phyloP scores from a whole-genome alignment of 129 eudicot genomes.

The Heracleum sosnowskyi region DNA sequence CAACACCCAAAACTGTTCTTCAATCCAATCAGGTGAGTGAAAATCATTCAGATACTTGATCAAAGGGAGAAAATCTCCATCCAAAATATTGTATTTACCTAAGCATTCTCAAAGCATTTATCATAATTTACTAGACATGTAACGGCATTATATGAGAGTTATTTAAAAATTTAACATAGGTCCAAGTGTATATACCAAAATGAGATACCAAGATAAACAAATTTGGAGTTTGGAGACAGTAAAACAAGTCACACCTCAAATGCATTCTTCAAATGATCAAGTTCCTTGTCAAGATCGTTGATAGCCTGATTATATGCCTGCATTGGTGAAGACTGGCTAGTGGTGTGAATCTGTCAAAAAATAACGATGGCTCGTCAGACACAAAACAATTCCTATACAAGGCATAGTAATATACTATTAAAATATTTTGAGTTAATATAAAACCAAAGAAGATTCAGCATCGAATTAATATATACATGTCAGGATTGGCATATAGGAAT shows the following conservation, averaged over 20 bases:
- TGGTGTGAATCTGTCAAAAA: conserved; percentile 64
- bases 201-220: not conserved
- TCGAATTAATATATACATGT: not conserved
- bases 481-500: no score
- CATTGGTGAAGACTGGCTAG: conserved; percentile 91
- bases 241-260: conserved; percentile 53
- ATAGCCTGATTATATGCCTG: conserved; percentile 90
- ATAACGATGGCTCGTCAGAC: conserved; percentile 3
- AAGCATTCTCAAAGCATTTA: not conserved
- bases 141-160: not conserved
- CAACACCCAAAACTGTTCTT: not conserved
- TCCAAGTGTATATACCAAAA: not conserved
- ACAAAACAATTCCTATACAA: not conserved
- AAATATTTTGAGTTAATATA: not conserved
- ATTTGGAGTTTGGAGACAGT: not conserved
- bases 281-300: conserved; percentile 89
- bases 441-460: not conserved
- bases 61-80: not conserved
- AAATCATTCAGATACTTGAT: not conserved
- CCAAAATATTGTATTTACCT: not conserved
- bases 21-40: not conserved
- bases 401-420: not conserved
- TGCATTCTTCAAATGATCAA: conserved; percentile 74
- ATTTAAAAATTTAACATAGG: not conserved
- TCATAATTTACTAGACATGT: not conserved